Evolutionary conservation across 768 basidiomycete species (phyloP).

Genomic region (Pisolithus microcarpus): DNA sequence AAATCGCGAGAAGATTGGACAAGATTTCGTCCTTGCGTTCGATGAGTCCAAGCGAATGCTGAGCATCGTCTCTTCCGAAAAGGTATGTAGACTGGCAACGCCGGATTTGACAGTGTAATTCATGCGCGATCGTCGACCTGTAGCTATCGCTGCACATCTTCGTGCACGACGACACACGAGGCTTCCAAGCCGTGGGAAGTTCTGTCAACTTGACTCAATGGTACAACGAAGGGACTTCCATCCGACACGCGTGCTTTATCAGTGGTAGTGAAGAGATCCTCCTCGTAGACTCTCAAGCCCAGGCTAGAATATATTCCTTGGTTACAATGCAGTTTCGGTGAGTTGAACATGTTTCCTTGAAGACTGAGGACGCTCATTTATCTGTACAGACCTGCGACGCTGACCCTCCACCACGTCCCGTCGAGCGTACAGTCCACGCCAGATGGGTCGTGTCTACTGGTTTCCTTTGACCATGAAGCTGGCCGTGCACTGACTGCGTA

Average conservation of each 20-base stretch:
- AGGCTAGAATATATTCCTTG: slow-evolving; percentile 41
- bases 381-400: slow-evolving; percentile 32
- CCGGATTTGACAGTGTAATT: background rate
- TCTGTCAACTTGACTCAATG: slow-evolving; percentile 35
- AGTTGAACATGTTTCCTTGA: background rate
- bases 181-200: slow-evolving; percentile 33
- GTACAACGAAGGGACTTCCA: slow-evolving; percentile 28
- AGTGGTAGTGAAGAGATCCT: slow-evolving; percentile 41
- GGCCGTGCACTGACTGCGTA: slow-evolving; percentile 28
- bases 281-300: slow-evolving; percentile 34
- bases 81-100: slow-evolving; percentile 21
- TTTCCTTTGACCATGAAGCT: slow-evolving; percentile 16
- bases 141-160: slow-evolving; percentile 36
- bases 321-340: slow-evolving; percentile 44
- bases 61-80: slow-evolving; percentile 36
- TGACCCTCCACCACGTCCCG: slow-evolving; percentile 29
- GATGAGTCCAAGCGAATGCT: slow-evolving; percentile 48
- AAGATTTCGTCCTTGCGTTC: slow-evolving; percentile 39
- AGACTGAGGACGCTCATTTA: background rate
- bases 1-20: slow-evolving; percentile 41
- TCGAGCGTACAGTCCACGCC: slow-evolving; percentile 34
- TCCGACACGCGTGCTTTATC: slow-evolving; percentile 35
- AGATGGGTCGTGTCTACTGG: slow-evolving; percentile 42
- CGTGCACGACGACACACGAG: slow-evolving; percentile 37
- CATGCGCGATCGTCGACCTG: background rate